phyloP scores from a whole-genome alignment of 2,329 filamentous ascomycete species.

The Nemania sp. region DNA sequence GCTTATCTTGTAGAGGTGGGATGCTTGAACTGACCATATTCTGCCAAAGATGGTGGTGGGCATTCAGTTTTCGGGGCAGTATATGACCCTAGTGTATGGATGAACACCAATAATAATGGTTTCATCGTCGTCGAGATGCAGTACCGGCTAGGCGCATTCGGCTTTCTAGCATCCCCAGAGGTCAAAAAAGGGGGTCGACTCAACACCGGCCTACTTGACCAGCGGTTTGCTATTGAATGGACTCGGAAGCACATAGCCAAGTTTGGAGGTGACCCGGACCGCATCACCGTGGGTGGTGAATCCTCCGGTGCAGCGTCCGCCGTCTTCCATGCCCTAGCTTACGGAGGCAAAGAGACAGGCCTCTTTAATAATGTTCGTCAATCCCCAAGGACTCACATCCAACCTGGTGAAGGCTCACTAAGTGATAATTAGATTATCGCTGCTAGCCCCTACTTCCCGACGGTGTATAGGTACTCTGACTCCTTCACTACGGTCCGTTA shows the following conservation, averaged over 20 bases:
- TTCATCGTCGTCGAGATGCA: constrained; percentile 64
- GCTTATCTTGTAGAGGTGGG: constrained; percentile 30
- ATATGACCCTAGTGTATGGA: constrained; percentile 54
- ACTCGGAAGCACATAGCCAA: constrained; percentile 57
- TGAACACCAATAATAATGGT: constrained; percentile 58
- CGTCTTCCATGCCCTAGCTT: constrained; percentile 44
- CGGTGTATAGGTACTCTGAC: constrained; percentile 44
- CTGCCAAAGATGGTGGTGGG: constrained; percentile 51
- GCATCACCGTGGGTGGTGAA: constrained; percentile 50
- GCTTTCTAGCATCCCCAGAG: constrained; percentile 58
- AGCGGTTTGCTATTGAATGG: constrained; percentile 69
- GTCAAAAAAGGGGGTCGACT: constrained; percentile 46
- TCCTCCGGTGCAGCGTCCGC: constrained; percentile 48
- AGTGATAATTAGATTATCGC: constrained; percentile 41
- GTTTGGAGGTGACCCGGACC: constrained; percentile 51
- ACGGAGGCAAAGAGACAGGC: constrained; percentile 43
- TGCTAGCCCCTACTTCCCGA: constrained; percentile 47
- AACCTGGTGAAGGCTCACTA: constrained; percentile 17
- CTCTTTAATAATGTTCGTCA: constrained; percentile 46
- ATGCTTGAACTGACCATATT: constrained; percentile 46
- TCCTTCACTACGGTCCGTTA: constrained; percentile 40
- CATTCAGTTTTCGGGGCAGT: constrained; percentile 48
- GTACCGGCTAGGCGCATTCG: constrained; percentile 57
- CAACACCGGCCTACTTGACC: constrained; percentile 58
- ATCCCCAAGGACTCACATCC: background rate